A percentile compares a stretch with the other conserved stretches of the same genome.
phyloP scores from a whole-genome alignment of 1,284 basidiomycete genomes.

The Cryptococcus sp. region DNA sequence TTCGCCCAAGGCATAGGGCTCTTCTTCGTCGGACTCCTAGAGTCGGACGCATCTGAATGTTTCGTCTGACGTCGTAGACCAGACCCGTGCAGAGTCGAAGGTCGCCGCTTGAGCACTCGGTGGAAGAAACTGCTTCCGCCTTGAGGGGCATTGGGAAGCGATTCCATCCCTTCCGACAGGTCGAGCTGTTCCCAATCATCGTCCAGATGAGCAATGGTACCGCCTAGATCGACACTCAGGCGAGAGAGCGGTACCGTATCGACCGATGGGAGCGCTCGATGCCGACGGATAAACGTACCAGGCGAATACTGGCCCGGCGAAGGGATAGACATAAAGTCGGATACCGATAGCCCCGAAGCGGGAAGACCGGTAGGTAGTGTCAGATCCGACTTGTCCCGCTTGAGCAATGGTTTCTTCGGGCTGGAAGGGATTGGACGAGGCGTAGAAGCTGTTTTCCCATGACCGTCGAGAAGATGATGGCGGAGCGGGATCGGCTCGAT shows the following conservation, averaged over 20 bases:
- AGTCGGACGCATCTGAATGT: slow-evolving; percentile 11
- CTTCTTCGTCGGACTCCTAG: slow-evolving; percentile 18
- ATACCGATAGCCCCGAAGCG: slow-evolving; percentile 25
- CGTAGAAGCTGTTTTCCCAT: not conserved
- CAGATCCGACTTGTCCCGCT: slow-evolving; percentile 3
- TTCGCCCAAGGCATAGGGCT: slow-evolving; percentile 10
- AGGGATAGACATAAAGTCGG: slow-evolving; percentile 26
- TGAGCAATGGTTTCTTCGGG: not conserved
- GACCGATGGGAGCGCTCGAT: slow-evolving; percentile 12
- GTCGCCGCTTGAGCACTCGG: slow-evolving; percentile 26
- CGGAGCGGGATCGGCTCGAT: no score
- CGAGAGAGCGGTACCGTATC: slow-evolving; percentile 23
- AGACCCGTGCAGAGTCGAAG: slow-evolving; percentile 15
- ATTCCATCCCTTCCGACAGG: slow-evolving; percentile 5
- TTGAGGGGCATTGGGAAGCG: slow-evolving; percentile 23
- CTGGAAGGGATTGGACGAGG: slow-evolving; percentile 8
- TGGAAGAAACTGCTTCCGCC: slow-evolving; percentile 11
- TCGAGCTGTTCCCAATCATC: slow-evolving; percentile 38
- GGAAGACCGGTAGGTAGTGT: slow-evolving; percentile 22
- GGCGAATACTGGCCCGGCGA: slow-evolving; percentile 13
- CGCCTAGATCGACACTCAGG: slow-evolving; percentile 36
- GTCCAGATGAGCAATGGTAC: slow-evolving; percentile 30
- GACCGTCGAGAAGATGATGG: not conserved
- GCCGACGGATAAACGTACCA: slow-evolving; percentile 19
- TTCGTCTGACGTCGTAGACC: slow-evolving; percentile 10